These are phyloP conservation scores for Backusella tuberculispora DNA, from an alignment of 192 early-diverging fungal species.

Conservation along the genomic window DNA sequence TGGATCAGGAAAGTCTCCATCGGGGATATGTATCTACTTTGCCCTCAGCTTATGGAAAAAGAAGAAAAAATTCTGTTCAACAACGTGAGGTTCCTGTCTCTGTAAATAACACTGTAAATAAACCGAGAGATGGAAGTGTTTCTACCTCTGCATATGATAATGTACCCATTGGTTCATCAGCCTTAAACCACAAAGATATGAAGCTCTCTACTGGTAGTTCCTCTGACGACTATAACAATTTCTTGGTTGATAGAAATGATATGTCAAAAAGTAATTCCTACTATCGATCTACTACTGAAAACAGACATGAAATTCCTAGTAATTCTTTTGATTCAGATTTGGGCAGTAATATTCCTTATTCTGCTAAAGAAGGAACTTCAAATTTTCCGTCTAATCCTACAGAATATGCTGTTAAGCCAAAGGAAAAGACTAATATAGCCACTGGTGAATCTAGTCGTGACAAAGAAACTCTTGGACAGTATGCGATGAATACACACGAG, in stretches of 20 bases:
- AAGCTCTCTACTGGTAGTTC: neutral
- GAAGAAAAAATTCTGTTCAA: neutral
- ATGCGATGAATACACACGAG: neutral
- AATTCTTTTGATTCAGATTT: neutral
- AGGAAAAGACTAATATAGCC: neutral
- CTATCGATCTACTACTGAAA: conserved; percentile 4
- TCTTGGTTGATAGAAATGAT: neutral
- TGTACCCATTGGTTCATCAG: neutral
- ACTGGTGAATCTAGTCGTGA: neutral
- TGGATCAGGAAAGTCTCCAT: conserved; percentile 16
- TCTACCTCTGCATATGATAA: neutral
- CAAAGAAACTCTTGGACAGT: neutral
- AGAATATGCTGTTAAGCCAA: neutral
- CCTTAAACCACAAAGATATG: neutral
- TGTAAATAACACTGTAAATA: neutral
- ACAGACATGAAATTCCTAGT: neutral
- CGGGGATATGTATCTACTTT: conserved; percentile 1
- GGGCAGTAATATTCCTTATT: neutral
- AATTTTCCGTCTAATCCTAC: neutral
- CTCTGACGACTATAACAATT: conserved; percentile 4
- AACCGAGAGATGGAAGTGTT: neutral
- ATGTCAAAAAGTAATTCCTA: neutral
- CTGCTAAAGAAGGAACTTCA: neutral
- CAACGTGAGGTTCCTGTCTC: neutral
- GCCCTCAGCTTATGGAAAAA: neutral